Conservation (phyloP, 352 stramenopile genomes). For the Albugo candida region DNA sequence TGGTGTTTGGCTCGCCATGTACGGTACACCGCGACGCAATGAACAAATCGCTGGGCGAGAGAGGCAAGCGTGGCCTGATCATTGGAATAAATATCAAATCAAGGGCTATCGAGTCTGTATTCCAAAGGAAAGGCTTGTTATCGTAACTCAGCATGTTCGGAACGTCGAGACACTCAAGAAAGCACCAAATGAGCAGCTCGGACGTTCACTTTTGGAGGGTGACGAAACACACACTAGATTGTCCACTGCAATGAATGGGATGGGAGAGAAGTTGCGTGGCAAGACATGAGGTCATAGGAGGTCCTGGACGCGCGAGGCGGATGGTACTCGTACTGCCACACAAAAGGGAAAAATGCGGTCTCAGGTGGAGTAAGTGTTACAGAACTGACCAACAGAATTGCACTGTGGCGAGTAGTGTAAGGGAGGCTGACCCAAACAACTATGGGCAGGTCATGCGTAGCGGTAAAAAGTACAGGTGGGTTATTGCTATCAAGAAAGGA, state of each 20-base stretch:
- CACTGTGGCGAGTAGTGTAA: too few species aligned
- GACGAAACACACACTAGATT: too few species aligned
- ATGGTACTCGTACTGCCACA: too few species aligned
- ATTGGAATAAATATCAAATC: neutral
- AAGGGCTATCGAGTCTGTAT: neutral
- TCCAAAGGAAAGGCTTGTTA: neutral
- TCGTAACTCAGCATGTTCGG: neutral
- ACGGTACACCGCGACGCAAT: slow-evolving; percentile 1
- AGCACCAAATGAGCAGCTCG: slow-evolving; percentile 1
- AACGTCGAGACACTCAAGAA: neutral
- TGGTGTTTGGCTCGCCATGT: slow-evolving; percentile 1
- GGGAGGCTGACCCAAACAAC: neutral
- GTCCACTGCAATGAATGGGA: too few species aligned
- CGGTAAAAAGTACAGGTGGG: neutral
- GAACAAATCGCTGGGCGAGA: slow-evolving; percentile 1
- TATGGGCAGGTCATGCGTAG: neutral
- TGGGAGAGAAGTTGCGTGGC: too few species aligned
- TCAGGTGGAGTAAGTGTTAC: too few species aligned
- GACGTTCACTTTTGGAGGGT: neutral
- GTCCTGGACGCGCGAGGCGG: too few species aligned
- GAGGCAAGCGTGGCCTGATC: neutral
- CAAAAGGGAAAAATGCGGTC: too few species aligned
- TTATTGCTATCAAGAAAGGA: neutral
- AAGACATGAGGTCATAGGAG: too few species aligned
- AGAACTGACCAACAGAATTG: too few species aligned